Base-by-base conservation (phyloP, 306 rosid genomes). In the Castanea mollissima region DNA sequence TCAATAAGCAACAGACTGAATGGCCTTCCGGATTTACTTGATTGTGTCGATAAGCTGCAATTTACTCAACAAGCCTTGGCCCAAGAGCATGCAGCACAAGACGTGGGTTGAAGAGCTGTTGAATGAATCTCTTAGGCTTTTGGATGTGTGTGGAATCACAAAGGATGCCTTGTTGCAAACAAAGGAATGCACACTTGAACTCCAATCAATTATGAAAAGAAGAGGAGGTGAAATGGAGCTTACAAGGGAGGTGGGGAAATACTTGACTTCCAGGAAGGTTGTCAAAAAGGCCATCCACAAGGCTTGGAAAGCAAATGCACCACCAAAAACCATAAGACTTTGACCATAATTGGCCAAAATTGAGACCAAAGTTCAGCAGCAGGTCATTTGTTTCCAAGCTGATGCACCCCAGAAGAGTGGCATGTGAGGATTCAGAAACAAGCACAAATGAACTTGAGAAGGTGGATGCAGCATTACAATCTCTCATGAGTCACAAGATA, bases 371-470 rank as follows among this genome's bases (percentile, higher is more conserved):
- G 65, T 59, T 44, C 52, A 23, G 75, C 20, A 75, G 79, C 44
- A 71, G 83, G 83, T 78, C 79, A 64, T 83, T 86, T 77, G 83
- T 86, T 57, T 81, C 87, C 27, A 83, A 83, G 79, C 49, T 80
- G 1, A 75, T 75, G 83, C 19, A 75, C 34, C 75, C 2, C 77
- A 67, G 78, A 81, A 86, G 77, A 71, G 75, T 81, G 11, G 73
- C 76, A 7, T 59, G 46, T 14, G 46, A 64, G 74, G 81, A 79
- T 76, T 74, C 27, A 73, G 79, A 6, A 34, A 18, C 46, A 6
- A 77, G 67, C 16, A 71, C 73, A 73, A 86, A 83, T 67, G 83
- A 86, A 60, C 83, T 86, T 74, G 62, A 78, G 31, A 77, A 80
- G 79, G 55, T 74, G 11, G 57, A 74, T 20, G 54, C 55, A 16